Evolutionary conservation across 2,329 filamentous ascomycete genomes (phyloP).

Genomic region (Pseudomassariella vexata): DNA sequence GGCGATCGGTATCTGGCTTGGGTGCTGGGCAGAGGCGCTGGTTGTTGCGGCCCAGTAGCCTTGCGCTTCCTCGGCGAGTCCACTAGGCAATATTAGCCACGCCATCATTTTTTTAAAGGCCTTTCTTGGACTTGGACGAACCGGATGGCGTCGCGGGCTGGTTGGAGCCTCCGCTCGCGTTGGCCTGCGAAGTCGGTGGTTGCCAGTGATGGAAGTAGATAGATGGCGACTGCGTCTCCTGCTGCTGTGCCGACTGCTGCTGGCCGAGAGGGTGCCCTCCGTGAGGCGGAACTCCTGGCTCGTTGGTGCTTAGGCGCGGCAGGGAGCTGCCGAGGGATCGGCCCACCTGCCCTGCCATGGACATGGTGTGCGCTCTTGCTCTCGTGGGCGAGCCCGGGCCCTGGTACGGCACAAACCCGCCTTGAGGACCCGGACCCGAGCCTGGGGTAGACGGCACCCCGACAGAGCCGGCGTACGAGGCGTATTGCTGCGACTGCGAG

Average conservation of each 20-base stretch:
- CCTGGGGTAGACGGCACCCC: constrained; percentile 37
- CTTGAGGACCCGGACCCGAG: constrained; percentile 30
- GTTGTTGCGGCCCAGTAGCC: constrained; percentile 50
- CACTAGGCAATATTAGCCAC: constrained; percentile 45
- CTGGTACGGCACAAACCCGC: constrained; percentile 36
- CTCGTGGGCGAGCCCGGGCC: constrained; percentile 43
- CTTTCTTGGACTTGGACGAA: constrained; percentile 54
- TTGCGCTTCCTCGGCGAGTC: constrained; percentile 85
- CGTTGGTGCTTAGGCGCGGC: constrained; percentile 39
- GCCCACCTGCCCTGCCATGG: constrained; percentile 28
- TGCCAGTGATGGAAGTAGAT: constrained; percentile 95
- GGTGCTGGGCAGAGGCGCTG: constrained; percentile 39
- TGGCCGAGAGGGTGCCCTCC: constrained; percentile 43
- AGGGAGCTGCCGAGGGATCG: constrained; percentile 32
- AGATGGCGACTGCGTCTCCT: constrained; percentile 62
- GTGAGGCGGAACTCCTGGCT: constrained; percentile 33
- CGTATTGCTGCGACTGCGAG: constrained; percentile 38
- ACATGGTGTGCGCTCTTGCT: constrained; percentile 43
- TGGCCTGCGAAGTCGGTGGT: constrained; percentile 63
- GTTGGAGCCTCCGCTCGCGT: no score
- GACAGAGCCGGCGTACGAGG: constrained; percentile 33
- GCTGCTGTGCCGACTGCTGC: constrained; percentile 48
- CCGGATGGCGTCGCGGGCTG: constrained; percentile 70
- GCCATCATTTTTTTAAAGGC: constrained; percentile 36
- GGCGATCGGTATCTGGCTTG: constrained; percentile 45